These are phyloP conservation scores for Teunomyces stri DNA, from an alignment of 805 yeast species.

Conservation along the genomic window DNA sequence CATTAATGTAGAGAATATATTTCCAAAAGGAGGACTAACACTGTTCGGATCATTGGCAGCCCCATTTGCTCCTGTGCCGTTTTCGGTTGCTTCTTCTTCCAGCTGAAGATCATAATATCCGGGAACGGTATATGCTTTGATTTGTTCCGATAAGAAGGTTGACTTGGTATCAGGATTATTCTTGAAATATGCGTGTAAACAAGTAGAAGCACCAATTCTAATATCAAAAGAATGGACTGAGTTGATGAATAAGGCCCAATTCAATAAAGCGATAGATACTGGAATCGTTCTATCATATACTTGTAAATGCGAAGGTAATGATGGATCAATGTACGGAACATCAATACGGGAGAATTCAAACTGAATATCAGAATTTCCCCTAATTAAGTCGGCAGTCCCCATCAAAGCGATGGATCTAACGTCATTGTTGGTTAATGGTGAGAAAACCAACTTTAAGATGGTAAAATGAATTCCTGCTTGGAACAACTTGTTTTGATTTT, in stretches of 20 bases:
- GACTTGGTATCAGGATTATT: conserved; percentile 60
- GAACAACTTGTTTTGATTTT: conserved; percentile 61
- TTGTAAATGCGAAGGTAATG: conserved; percentile 46
- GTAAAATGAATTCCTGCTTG: conserved; percentile 62
- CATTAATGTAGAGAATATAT: conserved; percentile 66
- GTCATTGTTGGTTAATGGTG: conserved; percentile 58
- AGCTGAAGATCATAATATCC: conserved; percentile 18
- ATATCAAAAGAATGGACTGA: conserved; percentile 85
- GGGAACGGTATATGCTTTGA: conserved; percentile 33
- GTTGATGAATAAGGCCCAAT: conserved; percentile 78
- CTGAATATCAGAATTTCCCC: conserved; percentile 67
- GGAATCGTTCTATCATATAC: conserved; percentile 48
- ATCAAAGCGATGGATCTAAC: conserved; percentile 68
- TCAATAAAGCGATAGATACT: conserved; percentile 67
- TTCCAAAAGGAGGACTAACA: conserved; percentile 37
- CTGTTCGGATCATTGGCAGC: neutral
- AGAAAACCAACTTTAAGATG: conserved; percentile 69
- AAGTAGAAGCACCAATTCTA: conserved; percentile 66
- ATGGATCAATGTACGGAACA: conserved; percentile 88
- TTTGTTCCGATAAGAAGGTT: conserved; percentile 68
- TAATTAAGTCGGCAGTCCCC: conserved; percentile 74
- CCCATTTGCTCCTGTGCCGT: neutral
- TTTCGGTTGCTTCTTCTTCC: conserved; percentile 8
- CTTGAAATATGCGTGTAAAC: conserved; percentile 66
- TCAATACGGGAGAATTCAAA: conserved; percentile 73